Evolutionary conservation across 2,329 filamentous ascomycete genomes (phyloP).

Genomic region (Bipolaris zeicola): DNA sequence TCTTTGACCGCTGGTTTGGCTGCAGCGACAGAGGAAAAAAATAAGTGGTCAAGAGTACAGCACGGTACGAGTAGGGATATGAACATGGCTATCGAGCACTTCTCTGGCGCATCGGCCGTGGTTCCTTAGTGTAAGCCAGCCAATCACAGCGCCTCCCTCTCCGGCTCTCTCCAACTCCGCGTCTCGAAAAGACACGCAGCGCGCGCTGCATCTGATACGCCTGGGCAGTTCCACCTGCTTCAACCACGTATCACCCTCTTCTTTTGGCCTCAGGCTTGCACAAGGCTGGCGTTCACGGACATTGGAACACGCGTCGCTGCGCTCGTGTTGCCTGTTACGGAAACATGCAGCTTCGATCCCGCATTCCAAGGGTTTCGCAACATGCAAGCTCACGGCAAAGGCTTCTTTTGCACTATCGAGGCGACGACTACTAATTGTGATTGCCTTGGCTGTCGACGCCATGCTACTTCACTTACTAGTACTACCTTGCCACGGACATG

Average conservation of each 20-base stretch:
- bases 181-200: slow-evolving; percentile 29
- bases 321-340: slow-evolving; percentile 12
- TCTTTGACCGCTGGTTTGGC: neutral
- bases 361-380: slow-evolving; percentile 1
- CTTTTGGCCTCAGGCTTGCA: slow-evolving; percentile 17
- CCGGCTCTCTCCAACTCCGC: slow-evolving; percentile 22
- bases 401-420: slow-evolving; percentile 5
- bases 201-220: slow-evolving; percentile 27
- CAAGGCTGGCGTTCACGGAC: slow-evolving; percentile 15
- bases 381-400: neutral
- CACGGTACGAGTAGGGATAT: neutral
- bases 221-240: slow-evolving; percentile 31
- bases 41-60: neutral
- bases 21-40: neutral
- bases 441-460: neutral
- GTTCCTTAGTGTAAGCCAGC: slow-evolving; percentile 13
- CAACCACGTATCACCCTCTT: slow-evolving; percentile 33
- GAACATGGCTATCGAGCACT: slow-evolving; percentile 11
- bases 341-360: slow-evolving; percentile 5
- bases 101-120: slow-evolving; percentile 18
- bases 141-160: slow-evolving; percentile 25
- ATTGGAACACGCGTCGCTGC: slow-evolving; percentile 15
- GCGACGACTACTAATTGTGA: neutral
- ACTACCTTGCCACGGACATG: neutral
- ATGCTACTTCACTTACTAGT: neutral